Conservation (phyloP, 148 eudicot species). For the Drosera capensis region DNA sequence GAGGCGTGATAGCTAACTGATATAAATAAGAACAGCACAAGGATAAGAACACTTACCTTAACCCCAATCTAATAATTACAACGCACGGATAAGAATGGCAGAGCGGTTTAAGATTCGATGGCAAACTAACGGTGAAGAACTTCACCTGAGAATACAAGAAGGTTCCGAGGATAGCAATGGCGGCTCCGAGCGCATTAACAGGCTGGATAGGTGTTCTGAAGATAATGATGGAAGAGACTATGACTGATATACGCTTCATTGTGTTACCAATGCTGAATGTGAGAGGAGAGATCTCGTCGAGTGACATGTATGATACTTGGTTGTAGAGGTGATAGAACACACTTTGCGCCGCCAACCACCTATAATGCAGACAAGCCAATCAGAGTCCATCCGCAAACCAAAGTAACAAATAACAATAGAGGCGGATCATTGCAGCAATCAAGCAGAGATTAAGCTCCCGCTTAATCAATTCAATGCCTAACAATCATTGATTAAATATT, state of each 20-base stretch:
- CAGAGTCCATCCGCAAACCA: neutral
- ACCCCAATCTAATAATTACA: neutral
- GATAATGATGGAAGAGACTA: slow-evolving; percentile 72
- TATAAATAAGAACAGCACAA: too few relatives aligned
- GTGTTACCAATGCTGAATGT: slow-evolving; percentile 80
- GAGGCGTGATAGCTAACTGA: too few relatives aligned
- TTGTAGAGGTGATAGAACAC: slow-evolving; percentile 79
- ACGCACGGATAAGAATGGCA: neutral
- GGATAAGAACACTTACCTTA: too few relatives aligned
- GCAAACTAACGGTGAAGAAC: neutral
- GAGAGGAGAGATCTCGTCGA: slow-evolving; percentile 78
- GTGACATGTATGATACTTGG: slow-evolving; percentile 88
- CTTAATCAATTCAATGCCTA: too few relatives aligned
- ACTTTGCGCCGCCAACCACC: slow-evolving; percentile 93
- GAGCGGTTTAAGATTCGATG: neutral
- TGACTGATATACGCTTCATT: slow-evolving; percentile 85
- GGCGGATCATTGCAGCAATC: neutral
- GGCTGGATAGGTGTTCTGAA: slow-evolving; percentile 79
- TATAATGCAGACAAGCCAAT: slow-evolving; percentile 15
- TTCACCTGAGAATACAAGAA: slow-evolving; percentile 78
- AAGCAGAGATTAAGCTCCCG: too few relatives aligned
- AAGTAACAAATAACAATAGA: neutral
- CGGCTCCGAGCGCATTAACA: slow-evolving; percentile 77
- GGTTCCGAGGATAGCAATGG: slow-evolving; percentile 75
- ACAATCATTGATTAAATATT: too few relatives aligned